Conservation (phyloP, 352 stramenopile genomes). For the Phytophthora foliorum region DNA sequence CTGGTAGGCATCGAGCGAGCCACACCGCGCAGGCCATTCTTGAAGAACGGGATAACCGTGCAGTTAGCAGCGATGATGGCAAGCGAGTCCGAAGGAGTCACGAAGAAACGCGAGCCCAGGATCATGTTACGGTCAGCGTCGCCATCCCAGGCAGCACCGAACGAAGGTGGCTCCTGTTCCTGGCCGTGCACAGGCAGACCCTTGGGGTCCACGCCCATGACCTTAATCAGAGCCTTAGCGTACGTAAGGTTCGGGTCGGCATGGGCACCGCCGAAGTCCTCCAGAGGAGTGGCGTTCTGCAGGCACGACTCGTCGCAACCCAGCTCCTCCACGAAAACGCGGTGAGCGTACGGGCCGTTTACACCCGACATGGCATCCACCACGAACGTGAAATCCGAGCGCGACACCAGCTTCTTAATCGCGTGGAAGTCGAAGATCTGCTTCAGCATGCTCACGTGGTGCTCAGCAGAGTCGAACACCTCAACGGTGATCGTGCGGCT, state of each 20-base stretch:
- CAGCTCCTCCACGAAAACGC: constrained; percentile 98
- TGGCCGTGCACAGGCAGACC: constrained; percentile 85
- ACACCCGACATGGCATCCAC: constrained; percentile 99
- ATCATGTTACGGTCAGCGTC: constrained; percentile 99
- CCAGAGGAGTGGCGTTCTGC: constrained; percentile 95
- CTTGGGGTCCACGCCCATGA: constrained; percentile 95
- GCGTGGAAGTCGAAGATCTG: constrained; percentile 98
- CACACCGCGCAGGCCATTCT: constrained; percentile 94
- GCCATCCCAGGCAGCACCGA: constrained; percentile 98
- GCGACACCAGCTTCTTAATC: constrained; percentile 93
- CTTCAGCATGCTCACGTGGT: constrained; percentile 97
- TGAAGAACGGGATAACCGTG: constrained; percentile 97
- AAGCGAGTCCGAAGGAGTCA: constrained; percentile 98
- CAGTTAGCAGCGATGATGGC: constrained; percentile 99
- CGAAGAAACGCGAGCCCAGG: constrained; percentile 97
- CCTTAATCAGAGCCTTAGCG: constrained; percentile 95
- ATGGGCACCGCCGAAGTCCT: constrained; percentile 98
- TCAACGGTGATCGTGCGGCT: constrained; percentile 95
- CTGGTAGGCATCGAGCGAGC: constrained; percentile 99
- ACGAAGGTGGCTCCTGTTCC: constrained; percentile 70
- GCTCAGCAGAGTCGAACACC: constrained; percentile 97
- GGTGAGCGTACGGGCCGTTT: constrained; percentile 95
- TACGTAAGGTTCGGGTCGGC: constrained; percentile 99
- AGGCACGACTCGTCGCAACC: constrained; percentile 83
- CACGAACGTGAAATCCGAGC: constrained; percentile 96